Conservation (phyloP, 2,329 filamentous ascomycete species). For the Myriangium duriaei region DNA sequence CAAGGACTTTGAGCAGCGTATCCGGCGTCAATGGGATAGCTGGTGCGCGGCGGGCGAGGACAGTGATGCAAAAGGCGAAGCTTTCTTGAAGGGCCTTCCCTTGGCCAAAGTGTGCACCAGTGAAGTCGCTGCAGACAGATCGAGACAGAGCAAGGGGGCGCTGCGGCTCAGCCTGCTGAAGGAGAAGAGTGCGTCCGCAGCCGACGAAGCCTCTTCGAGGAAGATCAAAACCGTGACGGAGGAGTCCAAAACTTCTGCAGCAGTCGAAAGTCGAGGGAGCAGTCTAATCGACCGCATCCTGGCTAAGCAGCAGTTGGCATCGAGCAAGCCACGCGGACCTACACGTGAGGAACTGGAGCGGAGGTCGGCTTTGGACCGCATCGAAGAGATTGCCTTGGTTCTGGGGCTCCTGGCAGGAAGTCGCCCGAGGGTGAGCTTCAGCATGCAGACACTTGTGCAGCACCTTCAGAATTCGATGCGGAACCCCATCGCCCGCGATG, state of each 20-base stretch:
- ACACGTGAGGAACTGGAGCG: slow-evolving; percentile 32
- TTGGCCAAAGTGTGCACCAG: slow-evolving; percentile 41
- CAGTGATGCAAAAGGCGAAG: slow-evolving; percentile 19
- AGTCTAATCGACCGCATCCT: slow-evolving; percentile 39
- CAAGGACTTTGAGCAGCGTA: slow-evolving; percentile 35
- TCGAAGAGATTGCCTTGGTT: slow-evolving; percentile 33
- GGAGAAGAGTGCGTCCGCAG: slow-evolving; percentile 24
- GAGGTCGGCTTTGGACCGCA: slow-evolving; percentile 34
- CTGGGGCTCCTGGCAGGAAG: slow-evolving; percentile 30
- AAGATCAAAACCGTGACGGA: slow-evolving; percentile 13
- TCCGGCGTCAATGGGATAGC: slow-evolving; percentile 34
- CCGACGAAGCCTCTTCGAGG: slow-evolving; percentile 21
- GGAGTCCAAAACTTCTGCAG: slow-evolving; percentile 26
- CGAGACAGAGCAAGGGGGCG: slow-evolving; percentile 46
- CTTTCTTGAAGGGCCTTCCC: slow-evolving; percentile 48
- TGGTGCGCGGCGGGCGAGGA: slow-evolving; percentile 29
- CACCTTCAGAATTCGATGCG: slow-evolving; percentile 33
- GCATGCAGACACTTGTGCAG: slow-evolving; percentile 30
- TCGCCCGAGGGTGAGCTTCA: slow-evolving; percentile 30
- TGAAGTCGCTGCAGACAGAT: slow-evolving; percentile 28
- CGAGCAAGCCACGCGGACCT: slow-evolving; percentile 26
- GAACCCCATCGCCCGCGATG: slow-evolving; percentile 33
- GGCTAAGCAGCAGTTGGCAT: slow-evolving; percentile 34
- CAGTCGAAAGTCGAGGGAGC: slow-evolving; percentile 27
- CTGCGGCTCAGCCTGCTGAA: slow-evolving; percentile 58